Base-by-base conservation (phyloP, 805 yeast species). In the Ogataea methanolica region DNA sequence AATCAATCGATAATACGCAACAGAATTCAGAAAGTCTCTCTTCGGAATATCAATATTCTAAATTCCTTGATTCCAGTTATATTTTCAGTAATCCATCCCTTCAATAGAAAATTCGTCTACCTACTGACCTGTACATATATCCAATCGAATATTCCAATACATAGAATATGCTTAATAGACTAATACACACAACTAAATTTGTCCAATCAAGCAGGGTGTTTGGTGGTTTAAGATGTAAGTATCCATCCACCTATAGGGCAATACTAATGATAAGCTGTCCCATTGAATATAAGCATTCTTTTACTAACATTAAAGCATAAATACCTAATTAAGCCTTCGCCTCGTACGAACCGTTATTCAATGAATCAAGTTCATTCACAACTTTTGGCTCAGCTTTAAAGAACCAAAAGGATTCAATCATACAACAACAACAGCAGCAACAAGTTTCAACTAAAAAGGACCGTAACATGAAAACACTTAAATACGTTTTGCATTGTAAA, bases 401-500 rank as follows among this genome's bases (percentile, higher is more conserved):
- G 29, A 36, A 51, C 44, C 50, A 52, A 42, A 39, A 46, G 35
- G 48, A 47, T 38, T 38, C 46, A 26, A 44, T 53, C 36, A 36
- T 47, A 44, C 40, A 29, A 42, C 34, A 14, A 40, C 44, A 34
- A 38, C 47, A 26, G 22, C 46, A 38, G 19, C 33, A 41, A 16
- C 14, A 40, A 36, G 35, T 44, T 23, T 33, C 45, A 38, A 29
- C 44, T 33, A 29, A 52, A 42, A 53, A 55, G 42, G 49, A 48
- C 37, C 29, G 43, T 36, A 50, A 60, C 23, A 54, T 58, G 50
- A 60, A 61, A 43, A 56, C 60, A 22, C 83, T 85, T 26, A 80
- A 82, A 59, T 84, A 89, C 71, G 81, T 86, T 45, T 65, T 92
- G 46, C 87, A 87, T 67, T 88, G 89, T 49, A 70, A 74, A 31